Base-by-base conservation (phyloP, 1,139 yeast species). In the Cylindricascospora bacillispora region DNA sequence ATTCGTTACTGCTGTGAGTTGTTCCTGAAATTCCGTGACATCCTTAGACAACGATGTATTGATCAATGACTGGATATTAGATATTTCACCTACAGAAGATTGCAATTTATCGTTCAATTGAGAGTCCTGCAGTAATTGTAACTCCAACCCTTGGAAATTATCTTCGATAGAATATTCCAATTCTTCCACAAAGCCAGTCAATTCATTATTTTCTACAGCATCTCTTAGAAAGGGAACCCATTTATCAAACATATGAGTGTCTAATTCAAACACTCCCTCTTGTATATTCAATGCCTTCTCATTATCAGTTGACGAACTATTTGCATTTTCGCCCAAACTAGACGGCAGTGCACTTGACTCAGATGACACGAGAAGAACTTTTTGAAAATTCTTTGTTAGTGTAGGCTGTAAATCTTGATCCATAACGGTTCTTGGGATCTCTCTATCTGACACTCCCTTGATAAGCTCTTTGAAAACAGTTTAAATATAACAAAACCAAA, bases 1-100 rank as follows among this genome's bases (percentile, higher is more conserved):
- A 31, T 61, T 59, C 0, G 89, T 86, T 2, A 93, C 72, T 36
- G 65, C 64, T 34, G 70, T 67, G 24, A 85, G 60, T 38, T 69
- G 70, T 17, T 59, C 56, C 39, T 73, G 53, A 16, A 50, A 37
- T 5, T 34, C 35, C 5, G 33, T 33, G 3, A 49, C 37, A 20
- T 51, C 51, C 9, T 35, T 30, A 6, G 47, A 32, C 18, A 52
- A 32, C 5, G 48, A 38, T 15, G 38, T 31, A 23, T 48, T 48
- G 18, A 51, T 47, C 11, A 45, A 30, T 10, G 35, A 29, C 30
- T 52, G 54, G 18, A 52, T 47, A 14, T 36, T 34, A 3, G 54
- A 40, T n/a, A 52, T 44, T 22, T 49, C 49, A 13, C 38, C 40
- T 4, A 52, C 45, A 2, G 56, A 52, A 5, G 40, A 35, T 25